phyloP scores from a whole-genome alignment of 306 rosid species.

The Styphnolobium japonicum region DNA sequence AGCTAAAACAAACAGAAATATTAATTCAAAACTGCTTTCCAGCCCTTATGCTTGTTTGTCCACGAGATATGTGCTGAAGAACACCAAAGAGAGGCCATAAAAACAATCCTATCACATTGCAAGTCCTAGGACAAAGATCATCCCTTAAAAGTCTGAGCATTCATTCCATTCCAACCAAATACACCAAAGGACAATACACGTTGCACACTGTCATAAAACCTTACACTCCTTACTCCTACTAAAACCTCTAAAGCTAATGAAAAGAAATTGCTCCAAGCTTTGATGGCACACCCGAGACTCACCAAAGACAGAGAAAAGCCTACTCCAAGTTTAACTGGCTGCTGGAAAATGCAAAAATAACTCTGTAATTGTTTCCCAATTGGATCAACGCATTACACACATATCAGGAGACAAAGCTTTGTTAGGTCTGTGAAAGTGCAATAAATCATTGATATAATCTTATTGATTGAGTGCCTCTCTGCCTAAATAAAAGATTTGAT shows the following conservation, averaged over 20 bases:
- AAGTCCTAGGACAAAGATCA: not conserved
- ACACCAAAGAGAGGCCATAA: not conserved
- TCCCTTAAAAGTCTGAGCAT: not conserved
- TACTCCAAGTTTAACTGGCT: no score
- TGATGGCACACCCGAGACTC: no score
- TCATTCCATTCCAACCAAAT: not conserved
- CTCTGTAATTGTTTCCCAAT: no score
- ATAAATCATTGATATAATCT: not conserved
- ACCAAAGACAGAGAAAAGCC: no score
- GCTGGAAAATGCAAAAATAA: no score
- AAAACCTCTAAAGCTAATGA: no score
- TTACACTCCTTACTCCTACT: not conserved
- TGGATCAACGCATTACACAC: no score
- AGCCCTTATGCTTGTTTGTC: not conserved
- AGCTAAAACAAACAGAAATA: not conserved
- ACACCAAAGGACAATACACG: not conserved
- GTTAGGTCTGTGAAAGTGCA: not conserved
- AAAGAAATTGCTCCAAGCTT: no score
- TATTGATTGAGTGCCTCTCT: not conserved
- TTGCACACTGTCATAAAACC: not conserved
- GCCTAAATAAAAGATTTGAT: not conserved
- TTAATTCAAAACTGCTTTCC: not conserved
- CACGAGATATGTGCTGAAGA: not conserved
- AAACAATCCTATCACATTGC: not conserved
- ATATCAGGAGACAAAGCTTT: no score